phyloP scores from a whole-genome alignment of 2,329 filamentous ascomycete genomes.

The Penicillium sp. region DNA sequence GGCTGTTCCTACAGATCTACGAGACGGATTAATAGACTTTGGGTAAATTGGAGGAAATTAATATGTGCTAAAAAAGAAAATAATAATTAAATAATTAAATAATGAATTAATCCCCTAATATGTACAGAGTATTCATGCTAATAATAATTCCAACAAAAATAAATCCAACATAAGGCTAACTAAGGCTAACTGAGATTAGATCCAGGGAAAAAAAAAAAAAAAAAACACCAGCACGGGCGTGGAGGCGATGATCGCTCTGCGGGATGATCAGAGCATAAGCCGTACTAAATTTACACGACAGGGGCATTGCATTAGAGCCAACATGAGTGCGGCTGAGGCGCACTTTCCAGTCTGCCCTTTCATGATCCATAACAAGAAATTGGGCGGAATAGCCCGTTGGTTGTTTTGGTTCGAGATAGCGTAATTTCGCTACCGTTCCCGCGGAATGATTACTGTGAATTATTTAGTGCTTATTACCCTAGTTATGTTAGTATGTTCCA shows the following conservation, averaged over 20 bases:
- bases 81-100: background rate
- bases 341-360: background rate
- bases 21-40: conserved; percentile 23
- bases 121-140: conserved; percentile 2
- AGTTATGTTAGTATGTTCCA: background rate
- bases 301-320: conserved; percentile 8
- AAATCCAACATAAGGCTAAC: conserved; percentile 15
- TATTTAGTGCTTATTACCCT: background rate
- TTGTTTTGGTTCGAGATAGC: background rate
- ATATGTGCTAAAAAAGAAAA: conserved; percentile 8
- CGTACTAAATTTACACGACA: conserved; percentile 23
- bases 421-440: background rate
- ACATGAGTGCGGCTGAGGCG: conserved; percentile 17
- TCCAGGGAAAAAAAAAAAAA: conserved; percentile 14
- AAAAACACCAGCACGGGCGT: conserved; percentile 18
- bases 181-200: conserved; percentile 21
- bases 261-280: conserved; percentile 27
- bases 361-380: background rate
- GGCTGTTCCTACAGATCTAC: conserved; percentile 27
- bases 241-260: conserved; percentile 25
- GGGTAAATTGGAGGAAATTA: conserved; percentile 17
- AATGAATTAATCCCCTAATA: conserved; percentile 3
- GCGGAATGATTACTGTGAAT: background rate
- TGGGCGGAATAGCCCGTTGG: background rate
- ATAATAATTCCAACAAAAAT: conserved; percentile 10